Base-by-base conservation (phyloP, 2,329 filamentous ascomycete genomes). In the Zalaria sp. region DNA sequence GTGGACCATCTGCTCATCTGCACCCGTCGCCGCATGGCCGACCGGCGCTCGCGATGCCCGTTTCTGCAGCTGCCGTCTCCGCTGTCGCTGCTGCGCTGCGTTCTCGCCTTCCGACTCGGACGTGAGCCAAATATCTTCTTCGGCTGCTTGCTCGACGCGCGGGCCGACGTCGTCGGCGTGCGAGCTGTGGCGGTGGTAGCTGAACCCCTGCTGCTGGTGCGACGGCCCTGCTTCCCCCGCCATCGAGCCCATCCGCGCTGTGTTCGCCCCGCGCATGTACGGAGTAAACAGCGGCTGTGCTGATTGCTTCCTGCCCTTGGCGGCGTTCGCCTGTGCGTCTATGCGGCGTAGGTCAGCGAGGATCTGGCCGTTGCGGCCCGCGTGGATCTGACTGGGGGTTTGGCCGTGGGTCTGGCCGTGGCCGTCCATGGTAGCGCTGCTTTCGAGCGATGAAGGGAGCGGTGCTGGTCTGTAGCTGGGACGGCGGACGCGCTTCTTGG, bases 51-150 rank as follows among this genome's bases (percentile, higher is more conserved):
- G 29, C 29, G n/a, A n/a, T n/a, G 29, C 7, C 7, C 29, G 29
- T 32, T 32, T 32, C 29, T 32, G 7, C 29, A 32, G 29, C 7
- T n/a, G 29, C 2, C 29, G 29, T 32, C n/a, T 32, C n/a, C 18
- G 18, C 18, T 18, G 18, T 18, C 18, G 18, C 18, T 18, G 18
- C 18, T 18, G 18, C 18, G 18, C 18, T 32, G 29, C 29, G 29
- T 32, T 32, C 29, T 43, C 5, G 34, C 11, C 8, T 49, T 57
- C 53, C 1, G 49, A 47, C 6, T 53, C 50, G 5, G 53, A 53
- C 0, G 56, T 59, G 25, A 57, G 47, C 56, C 56, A 59, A 18
- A 54, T 55, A 28, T 56, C 53, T 25, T 50, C 44, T 28, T 52
- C 45, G 25, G 38, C 6, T 49, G 47, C 10, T 49, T 40, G 25